Conservation (phyloP, 2,329 filamentous ascomycete species). For the Pseudocercospora macadamiae region DNA sequence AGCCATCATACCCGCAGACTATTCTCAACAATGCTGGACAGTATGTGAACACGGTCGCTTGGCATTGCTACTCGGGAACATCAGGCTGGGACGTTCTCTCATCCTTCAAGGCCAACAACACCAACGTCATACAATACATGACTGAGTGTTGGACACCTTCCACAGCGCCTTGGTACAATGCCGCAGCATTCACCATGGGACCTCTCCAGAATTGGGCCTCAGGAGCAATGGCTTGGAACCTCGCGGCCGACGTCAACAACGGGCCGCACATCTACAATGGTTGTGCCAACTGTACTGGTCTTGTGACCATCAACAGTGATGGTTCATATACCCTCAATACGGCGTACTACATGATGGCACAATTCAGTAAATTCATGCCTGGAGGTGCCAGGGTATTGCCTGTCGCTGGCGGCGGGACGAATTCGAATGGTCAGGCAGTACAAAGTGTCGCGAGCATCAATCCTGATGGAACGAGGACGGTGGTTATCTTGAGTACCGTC, state of each 20-base stretch:
- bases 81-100: conserved; percentile 22
- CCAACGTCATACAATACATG: conserved; percentile 27
- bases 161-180: conserved; percentile 21
- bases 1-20: conserved; percentile 22
- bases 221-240: conserved; percentile 26
- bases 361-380: conserved; percentile 27
- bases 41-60: conserved; percentile 25
- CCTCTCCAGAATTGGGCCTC: conserved; percentile 29
- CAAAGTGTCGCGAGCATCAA: conserved; percentile 23
- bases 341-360: conserved; percentile 29
- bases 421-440: conserved; percentile 9
- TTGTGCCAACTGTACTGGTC: conserved; percentile 21
- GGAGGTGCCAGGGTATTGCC: conserved; percentile 13
- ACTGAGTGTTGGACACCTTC: conserved; percentile 28
- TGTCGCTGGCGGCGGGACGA: conserved; percentile 13
- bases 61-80: conserved; percentile 27
- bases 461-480: conserved; percentile 24
- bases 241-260: conserved; percentile 19
- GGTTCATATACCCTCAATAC: conserved; percentile 21
- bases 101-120: conserved; percentile 21
- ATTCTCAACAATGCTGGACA: conserved; percentile 21
- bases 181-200: conserved; percentile 25
- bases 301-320: conserved; percentile 23
- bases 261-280: conserved; percentile 24
- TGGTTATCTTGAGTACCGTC: conserved; percentile 22